Base-by-base conservation (phyloP, 2,329 filamentous ascomycete genomes). In the Colletotrichum eremochloae region DNA sequence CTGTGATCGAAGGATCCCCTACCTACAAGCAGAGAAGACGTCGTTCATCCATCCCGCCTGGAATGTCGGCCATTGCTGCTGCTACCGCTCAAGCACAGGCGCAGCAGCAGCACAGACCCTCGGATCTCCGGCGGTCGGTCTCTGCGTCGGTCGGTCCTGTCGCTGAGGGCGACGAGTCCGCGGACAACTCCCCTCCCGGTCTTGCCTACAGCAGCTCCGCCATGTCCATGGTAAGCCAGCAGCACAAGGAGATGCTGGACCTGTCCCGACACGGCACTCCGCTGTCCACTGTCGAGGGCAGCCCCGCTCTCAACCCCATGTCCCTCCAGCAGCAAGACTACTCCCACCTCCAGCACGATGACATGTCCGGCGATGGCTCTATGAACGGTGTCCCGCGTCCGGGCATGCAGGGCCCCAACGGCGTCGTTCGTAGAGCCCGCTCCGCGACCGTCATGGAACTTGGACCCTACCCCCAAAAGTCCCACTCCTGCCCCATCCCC, bases 401-500 rank as follows among this genome's bases (percentile, higher is more conserved):
- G 87, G 81, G 92, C 86, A 86, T 94, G 89, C 84, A 92, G 85
- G 85, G 93, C 84, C 82, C 91, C 31, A 91, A 91, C 74, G 94
- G 92, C 72, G 94, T 94, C 71, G 92, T 96, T 78, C 93, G 96
- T 77, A 91, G 96, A 78, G 96, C 96, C 75, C 92, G 96, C 76
- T 98, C 95, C 76, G 96, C 96, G 64, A 98, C 96, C 5, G 93
- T 97, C 83, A 97, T 97, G 93, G 96, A 99, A 82, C 90, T 98
- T 75, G 95, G 94, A 42, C 96, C 97, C 18, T 98, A 98, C 81
- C 95, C 96, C 63, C 94, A 97, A 81, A 99, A 99, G 84, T 97
- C 95, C 52, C 96, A 99, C 84, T 98, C 96, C 2, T 99, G 96
- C 86, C 96, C 96, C n/a, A 99, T 99, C 79, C 96, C 96, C 38